Conservation (phyloP, 371 early-diverging fungal genomes). For the Mortierella sp. region DNA sequence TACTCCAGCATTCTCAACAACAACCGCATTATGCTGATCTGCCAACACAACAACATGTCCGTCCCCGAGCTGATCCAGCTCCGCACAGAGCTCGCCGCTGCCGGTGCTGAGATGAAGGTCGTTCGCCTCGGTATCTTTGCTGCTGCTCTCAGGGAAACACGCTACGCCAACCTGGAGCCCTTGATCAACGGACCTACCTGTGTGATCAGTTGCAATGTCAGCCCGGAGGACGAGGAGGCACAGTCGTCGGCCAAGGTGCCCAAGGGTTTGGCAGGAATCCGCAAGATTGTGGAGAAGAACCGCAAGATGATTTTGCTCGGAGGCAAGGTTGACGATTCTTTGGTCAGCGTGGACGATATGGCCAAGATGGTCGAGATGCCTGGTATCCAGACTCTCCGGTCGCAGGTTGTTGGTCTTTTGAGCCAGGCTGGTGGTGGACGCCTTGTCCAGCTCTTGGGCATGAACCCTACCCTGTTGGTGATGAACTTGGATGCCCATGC, state of each 20-base stretch:
- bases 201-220: conserved; percentile 65
- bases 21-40: conserved; percentile 72
- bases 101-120: conserved; percentile 62
- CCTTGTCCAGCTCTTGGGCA: conserved; percentile 65
- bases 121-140: conserved; percentile 69
- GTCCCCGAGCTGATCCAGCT: conserved; percentile 71
- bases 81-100: conserved; percentile 64
- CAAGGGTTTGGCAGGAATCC: conserved; percentile 62
- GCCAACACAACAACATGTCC: conserved; percentile 79
- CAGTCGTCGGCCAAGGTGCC: conserved; percentile 57
- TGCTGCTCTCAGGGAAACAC: conserved; percentile 66
- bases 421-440: conserved; percentile 70
- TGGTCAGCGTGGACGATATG: conserved; percentile 69
- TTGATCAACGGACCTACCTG: conserved; percentile 70
- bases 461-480: conserved; percentile 55
- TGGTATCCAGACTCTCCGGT: conserved; percentile 65
- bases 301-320: conserved; percentile 75
- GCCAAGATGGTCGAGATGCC: conserved; percentile 71
- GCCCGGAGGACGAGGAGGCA: conserved; percentile 56
- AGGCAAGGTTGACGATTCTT: conserved; percentile 70
- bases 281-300: conserved; percentile 68
- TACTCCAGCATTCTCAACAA: conserved; percentile 64
- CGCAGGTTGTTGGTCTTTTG: conserved; percentile 71
- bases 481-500: conserved; percentile 57
- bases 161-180: conserved; percentile 70